Evolutionary conservation across 1,139 yeast genomes (phyloP).

Genomic region (Diutina sp.): DNA sequence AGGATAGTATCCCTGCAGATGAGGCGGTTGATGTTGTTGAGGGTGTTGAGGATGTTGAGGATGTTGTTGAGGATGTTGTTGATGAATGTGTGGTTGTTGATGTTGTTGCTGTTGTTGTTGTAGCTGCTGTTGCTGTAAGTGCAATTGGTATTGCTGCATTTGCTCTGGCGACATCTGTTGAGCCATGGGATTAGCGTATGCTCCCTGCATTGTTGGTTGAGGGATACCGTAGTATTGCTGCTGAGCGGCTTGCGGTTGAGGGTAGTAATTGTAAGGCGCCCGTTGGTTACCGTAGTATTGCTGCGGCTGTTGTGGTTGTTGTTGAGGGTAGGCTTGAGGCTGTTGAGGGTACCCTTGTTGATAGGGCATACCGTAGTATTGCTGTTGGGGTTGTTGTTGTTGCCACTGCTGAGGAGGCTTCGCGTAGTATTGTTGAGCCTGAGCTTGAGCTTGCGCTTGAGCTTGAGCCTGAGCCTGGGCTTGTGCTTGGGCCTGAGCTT

Average conservation of each 20-base stretch:
- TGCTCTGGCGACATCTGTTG: constrained; percentile 1
- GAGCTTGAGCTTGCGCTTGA: constrained; percentile 3
- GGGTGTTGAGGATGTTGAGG: constrained; percentile 4
- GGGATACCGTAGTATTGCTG: constrained; percentile 2
- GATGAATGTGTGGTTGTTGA: not conserved
- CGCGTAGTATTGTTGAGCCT: constrained; percentile 4
- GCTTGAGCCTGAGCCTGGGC: constrained; percentile 3
- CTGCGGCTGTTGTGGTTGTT: constrained; percentile 7
- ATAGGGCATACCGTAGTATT: not conserved
- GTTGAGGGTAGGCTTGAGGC: constrained; percentile 8
- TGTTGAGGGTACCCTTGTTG: constrained; percentile 6
- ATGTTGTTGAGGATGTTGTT: constrained; percentile 6
- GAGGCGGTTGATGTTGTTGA: constrained; percentile 3
- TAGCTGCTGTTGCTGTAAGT: not conserved
- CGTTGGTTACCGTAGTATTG: constrained; percentile 3
- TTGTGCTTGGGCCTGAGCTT: constrained; percentile 2
- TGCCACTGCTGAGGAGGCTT: constrained; percentile 7
- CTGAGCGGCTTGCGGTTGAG: constrained; percentile 3
- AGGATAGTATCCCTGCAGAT: not conserved
- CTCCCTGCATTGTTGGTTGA: constrained; percentile 1
- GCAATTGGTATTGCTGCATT: not conserved
- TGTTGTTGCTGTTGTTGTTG: constrained; percentile 5
- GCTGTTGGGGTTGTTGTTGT: constrained; percentile 9
- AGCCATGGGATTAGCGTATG: not conserved
- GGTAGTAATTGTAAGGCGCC: not conserved